These are phyloP conservation scores for Purshia tridentata DNA, from an alignment of 306 rosid species.

Conservation along the genomic window DNA sequence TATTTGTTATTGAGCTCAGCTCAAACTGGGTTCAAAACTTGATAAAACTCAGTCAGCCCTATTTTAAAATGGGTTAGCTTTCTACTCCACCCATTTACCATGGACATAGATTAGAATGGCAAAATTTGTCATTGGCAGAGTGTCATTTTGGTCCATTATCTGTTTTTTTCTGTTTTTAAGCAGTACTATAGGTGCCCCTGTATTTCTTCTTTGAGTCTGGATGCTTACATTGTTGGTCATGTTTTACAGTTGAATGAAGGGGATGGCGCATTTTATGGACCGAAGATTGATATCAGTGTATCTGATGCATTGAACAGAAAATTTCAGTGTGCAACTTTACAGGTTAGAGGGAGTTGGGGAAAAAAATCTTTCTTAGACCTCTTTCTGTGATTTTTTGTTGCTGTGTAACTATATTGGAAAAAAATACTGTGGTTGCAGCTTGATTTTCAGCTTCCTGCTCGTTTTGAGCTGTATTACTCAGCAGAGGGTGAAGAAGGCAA, in stretches of 20 bases:
- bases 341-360: conserved; percentile 38
- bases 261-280: conserved; percentile 95
- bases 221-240: conserved; percentile 30
- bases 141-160: neutral
- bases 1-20: neutral
- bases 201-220: conserved; percentile 13
- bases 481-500: conserved; percentile 96
- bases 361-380: neutral
- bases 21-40: neutral
- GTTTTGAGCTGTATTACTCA: conserved; percentile 81
- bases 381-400: conserved; percentile 13
- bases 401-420: conserved; percentile 9
- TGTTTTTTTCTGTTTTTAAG: neutral
- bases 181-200: conserved; percentile 10
- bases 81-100: neutral
- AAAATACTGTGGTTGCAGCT: conserved; percentile 57
- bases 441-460: conserved; percentile 93
- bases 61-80: neutral
- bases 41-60: neutral
- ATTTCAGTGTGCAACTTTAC: conserved; percentile 93
- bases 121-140: neutral
- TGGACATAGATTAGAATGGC: neutral
- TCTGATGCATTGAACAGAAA: conserved; percentile 89
- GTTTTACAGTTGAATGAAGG: conserved; percentile 74
- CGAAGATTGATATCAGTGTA: conserved; percentile 89